Base-by-base conservation (phyloP, 1,284 basidiomycete species). In the Anthracocystis walkeri region DNA sequence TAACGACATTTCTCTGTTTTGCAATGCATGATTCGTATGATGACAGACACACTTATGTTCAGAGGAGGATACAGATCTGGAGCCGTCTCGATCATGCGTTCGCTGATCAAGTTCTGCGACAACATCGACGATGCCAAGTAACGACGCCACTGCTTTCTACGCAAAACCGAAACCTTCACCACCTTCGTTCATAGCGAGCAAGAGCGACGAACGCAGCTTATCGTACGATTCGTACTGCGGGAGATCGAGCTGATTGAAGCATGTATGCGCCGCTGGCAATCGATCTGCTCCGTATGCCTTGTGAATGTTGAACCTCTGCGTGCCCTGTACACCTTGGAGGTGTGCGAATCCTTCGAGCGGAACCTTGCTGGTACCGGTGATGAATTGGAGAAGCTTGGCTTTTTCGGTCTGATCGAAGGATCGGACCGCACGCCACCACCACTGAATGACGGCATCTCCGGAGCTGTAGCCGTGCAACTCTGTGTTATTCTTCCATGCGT, bases 401-500 rank as follows among this genome's bases (percentile, higher is more conserved):
- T 95, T 90, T 86, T 99, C 95, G 80, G 97, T 95, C 56, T 96
- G 93, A 79, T 94, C 95, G 88, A 98, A 98, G 14, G 93, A 95
- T 85, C 98, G 95, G 54, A 99, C 90, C 2, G 96, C 95, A 77
- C 97, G 90, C 97, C 97, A 99, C 92, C 95, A 98, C 95, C 96
- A 99, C 35, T 94, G 91, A 67, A 99, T 93, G 81, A 96, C 94
- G 3, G 95, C 93, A 86, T 99, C 96, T 14, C 85, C 85, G n/a
- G 84, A 65, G 38, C 31, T 76, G 84, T 93, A 93, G 49, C 93
- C 93, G 76, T 92, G 93, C 87, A 94, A 92, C 85, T 95, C 94
- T 1, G 94, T 96, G 25, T 95, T 93, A 50, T 94, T 93, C 76
- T 95, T 92, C 92, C 96, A 97, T 86, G 97, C 96, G 84, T 99